Percentiles rank a stretch among this genome's conserved stretches.
Conservation (phyloP, 1,284 basidiomycete species). For the Thelephora terrestris region DNA sequence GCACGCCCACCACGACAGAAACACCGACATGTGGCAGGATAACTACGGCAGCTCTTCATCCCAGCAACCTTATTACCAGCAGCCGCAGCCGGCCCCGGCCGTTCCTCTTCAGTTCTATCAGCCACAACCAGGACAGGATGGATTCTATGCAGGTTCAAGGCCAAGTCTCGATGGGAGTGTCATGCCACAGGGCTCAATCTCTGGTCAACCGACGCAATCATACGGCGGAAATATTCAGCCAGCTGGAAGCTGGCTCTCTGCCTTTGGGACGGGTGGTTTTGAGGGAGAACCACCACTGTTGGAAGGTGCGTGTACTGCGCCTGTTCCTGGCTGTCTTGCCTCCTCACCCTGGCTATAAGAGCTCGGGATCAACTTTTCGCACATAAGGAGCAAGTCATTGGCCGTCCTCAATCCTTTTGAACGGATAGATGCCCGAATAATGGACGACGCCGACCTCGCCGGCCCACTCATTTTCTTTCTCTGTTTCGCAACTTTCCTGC, state of each 20-base stretch:
- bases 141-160: constrained; percentile 59
- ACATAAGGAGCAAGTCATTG: constrained; percentile 89
- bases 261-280: constrained; percentile 91
- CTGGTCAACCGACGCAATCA: constrained; percentile 30
- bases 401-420: constrained; percentile 93
- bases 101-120: constrained; percentile 66
- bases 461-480: constrained; percentile 94
- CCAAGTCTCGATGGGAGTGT: constrained; percentile 65
- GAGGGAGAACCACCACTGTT: constrained; percentile 90
- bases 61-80: constrained; percentile 46
- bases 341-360: constrained; percentile 39
- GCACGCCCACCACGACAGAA: background rate
- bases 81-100: constrained; percentile 29
- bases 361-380: constrained; percentile 94
- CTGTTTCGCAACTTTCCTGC: constrained; percentile 85
- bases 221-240: constrained; percentile 68
- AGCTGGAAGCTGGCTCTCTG: constrained; percentile 82
- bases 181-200: constrained; percentile 46
- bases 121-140: constrained; percentile 36
- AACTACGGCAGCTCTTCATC: constrained; percentile 48
- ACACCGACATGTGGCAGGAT: constrained; percentile 61
- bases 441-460: constrained; percentile 98
- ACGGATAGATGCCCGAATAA: constrained; percentile 86
- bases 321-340: background rate
- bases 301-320: constrained; percentile 52